Conservation (phyloP, 306 rosid species). For the Senna tora region DNA sequence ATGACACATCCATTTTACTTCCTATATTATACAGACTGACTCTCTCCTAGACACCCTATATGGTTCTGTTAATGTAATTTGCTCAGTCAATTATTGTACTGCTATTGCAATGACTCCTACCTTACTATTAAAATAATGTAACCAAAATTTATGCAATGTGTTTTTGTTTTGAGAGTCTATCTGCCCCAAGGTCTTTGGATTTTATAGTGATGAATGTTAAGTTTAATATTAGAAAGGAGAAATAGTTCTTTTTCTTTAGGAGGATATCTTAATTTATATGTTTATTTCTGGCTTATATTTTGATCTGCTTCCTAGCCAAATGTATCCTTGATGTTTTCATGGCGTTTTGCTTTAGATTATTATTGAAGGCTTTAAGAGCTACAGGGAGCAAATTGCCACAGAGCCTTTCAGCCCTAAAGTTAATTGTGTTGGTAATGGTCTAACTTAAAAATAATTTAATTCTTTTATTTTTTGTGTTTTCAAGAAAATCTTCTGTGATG, state of each 20-base stretch:
- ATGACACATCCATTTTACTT: neutral
- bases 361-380: slow-evolving; percentile 97
- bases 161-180: neutral
- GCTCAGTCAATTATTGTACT: neutral
- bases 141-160: neutral
- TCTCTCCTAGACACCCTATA: neutral
- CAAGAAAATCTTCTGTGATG: slow-evolving; percentile 16
- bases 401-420: slow-evolving; percentile 97
- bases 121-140: neutral
- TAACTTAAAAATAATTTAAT: slow-evolving; percentile 36
- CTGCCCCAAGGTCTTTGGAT: neutral
- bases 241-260: neutral
- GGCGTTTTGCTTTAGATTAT: slow-evolving; percentile 54
- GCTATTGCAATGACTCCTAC: no score
- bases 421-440: slow-evolving; percentile 91
- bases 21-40: neutral
- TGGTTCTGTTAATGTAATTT: neutral
- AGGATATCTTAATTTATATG: neutral
- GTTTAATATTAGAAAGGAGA: neutral
- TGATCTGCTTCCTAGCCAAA: slow-evolving; percentile 18
- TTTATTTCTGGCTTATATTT: neutral
- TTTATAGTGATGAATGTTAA: neutral
- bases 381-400: slow-evolving; percentile 86
- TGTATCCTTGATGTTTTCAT: slow-evolving; percentile 21
- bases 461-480: neutral